These are phyloP conservation scores for Colletotrichum tabaci DNA, from an alignment of 2,329 filamentous ascomycete genomes.

Conservation along the genomic window DNA sequence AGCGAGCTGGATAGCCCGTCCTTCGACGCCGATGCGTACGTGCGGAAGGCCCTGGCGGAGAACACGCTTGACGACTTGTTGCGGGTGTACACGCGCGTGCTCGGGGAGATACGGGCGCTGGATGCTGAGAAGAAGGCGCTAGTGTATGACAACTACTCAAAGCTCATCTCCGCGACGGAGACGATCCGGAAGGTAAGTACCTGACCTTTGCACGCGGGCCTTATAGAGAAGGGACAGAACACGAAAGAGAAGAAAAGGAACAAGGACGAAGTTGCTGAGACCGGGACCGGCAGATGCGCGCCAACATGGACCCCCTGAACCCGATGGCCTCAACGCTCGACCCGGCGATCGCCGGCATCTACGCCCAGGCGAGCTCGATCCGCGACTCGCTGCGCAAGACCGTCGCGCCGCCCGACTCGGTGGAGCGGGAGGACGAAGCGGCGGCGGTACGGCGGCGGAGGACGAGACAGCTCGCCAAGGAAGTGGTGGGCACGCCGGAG, in stretches of 20 bases:
- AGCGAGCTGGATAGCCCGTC: constrained; percentile 81
- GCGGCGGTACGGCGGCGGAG: constrained; percentile 53
- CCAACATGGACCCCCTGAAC: constrained; percentile 84
- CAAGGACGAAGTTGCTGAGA: constrained; percentile 2
- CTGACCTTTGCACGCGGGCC: too few species aligned
- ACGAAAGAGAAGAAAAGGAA: neutral
- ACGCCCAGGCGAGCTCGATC: constrained; percentile 71
- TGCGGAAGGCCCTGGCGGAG: constrained; percentile 72
- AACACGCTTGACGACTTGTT: constrained; percentile 79
- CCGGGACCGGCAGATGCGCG: constrained; percentile 71
- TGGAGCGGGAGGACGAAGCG: constrained; percentile 53
- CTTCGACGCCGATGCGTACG: constrained; percentile 82
- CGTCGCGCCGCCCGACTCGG: constrained; percentile 62
- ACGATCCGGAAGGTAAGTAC: constrained; percentile 82
- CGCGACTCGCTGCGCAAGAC: constrained; percentile 65
- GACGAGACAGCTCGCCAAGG: constrained; percentile 71
- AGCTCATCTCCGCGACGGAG: constrained; percentile 95
- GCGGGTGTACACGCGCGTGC: constrained; percentile 77
- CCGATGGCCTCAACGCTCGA: constrained; percentile 81
- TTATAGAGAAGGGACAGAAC: too few species aligned
- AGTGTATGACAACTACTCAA: constrained; percentile 98
- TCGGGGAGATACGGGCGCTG: constrained; percentile 87
- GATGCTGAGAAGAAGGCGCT: constrained; percentile 97
- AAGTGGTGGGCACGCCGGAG: constrained; percentile 74
- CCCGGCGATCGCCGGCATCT: constrained; percentile 82